Base-by-base conservation (phyloP, 192 early-diverging fungal species). In the Podila verticillata region DNA sequence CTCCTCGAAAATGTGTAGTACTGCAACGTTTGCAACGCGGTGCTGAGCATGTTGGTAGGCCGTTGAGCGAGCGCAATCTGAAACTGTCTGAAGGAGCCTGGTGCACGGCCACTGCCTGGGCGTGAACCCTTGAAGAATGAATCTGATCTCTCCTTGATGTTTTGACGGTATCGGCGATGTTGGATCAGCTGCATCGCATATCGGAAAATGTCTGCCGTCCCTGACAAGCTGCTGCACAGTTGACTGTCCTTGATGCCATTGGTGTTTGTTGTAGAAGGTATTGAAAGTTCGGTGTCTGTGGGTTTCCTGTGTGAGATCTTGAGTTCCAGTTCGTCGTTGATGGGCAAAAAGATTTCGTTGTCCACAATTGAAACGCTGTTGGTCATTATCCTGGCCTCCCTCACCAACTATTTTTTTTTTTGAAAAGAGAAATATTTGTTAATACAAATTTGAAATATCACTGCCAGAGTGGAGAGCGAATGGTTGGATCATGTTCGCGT, bases 301-400 rank as follows among this genome's bases (percentile, higher is more conserved):
- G 57, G 65, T 10, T 58, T 30, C 64, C 65, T 65, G 61, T 80
- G 68, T 28, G 77, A 64, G 26, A 80, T 72, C 47, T 68, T 80
- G 60, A 80, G 77, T 60, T 80, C 77, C 61, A 80, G 70, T 20
- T 80, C 77, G 32, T 80, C 77, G 32, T 72, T 80, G 49, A 80
- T 65, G 9, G 77, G 66, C 22, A 80, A 26, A 34, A 72, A 68
- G 20, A 80, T 72, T 44, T 80, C 77, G 35, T 72, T 80, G 51
- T 80, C 70, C 34, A 80, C 77, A 32, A 80, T 80, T 3, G 68
- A 72, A 0, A 80, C 77, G 12, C 61, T 68, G 60, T 68, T 72
- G 44, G 61, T 65, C 77, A 80, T 72, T 28, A 65, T 49, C 39
- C 77, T 68, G 2, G 70, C 70, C 34, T 80, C 77, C 4, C 68